Conservation (phyloP, 2,329 filamentous ascomycete species). For the Trichoderma sp. region DNA sequence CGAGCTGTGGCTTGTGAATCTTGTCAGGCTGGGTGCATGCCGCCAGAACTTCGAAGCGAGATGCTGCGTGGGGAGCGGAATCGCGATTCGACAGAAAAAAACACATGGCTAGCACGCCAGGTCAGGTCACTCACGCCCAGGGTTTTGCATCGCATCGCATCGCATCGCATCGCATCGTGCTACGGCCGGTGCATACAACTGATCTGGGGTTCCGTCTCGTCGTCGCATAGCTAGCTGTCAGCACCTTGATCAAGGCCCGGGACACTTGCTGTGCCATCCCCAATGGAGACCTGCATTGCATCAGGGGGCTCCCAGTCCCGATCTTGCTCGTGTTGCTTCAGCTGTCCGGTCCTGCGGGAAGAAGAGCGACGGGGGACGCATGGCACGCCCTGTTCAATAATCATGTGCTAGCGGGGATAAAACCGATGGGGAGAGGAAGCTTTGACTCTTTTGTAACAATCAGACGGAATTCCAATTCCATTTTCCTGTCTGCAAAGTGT, state of each 20-base stretch:
- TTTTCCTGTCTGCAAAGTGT: neutral
- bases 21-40: neutral
- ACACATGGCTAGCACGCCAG: neutral
- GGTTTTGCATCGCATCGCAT: neutral
- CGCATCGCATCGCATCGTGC: neutral
- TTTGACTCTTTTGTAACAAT: neutral
- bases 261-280: neutral
- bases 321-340: neutral
- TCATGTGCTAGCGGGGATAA: neutral
- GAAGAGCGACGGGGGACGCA: neutral
- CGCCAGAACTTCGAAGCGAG: slow-evolving; percentile 4
- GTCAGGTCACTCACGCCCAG: neutral
- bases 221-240: neutral
- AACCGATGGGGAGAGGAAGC: neutral
- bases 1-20: neutral
- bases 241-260: slow-evolving; percentile 6
- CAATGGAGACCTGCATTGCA: slow-evolving; percentile 19
- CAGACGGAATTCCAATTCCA: neutral
- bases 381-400: neutral
- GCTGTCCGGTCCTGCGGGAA: neutral
- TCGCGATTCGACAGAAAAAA: neutral
- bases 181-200: neutral
- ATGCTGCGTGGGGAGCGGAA: slow-evolving; percentile 14
- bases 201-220: slow-evolving; percentile 1
- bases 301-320: slow-evolving; percentile 10